A percentile compares a stretch with the other conserved stretches of the same genome.
Conservation (phyloP, 805 yeast genomes). For the Ogataea degrootiae region DNA sequence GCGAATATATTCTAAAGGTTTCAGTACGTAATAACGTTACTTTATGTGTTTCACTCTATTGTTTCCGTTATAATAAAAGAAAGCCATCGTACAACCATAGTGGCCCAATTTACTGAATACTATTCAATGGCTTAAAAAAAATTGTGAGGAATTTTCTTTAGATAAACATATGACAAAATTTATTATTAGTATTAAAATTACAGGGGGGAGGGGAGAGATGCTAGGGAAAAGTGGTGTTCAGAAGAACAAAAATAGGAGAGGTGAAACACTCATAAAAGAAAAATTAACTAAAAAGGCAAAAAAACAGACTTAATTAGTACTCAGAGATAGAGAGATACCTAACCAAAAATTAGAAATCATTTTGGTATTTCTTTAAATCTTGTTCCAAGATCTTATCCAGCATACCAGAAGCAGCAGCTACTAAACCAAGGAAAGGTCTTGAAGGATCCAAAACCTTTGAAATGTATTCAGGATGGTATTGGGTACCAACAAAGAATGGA, state of each 20-base stretch:
- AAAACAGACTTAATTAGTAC: neutral
- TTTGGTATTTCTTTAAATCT: constrained; percentile 26
- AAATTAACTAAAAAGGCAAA: neutral
- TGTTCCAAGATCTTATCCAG: constrained; percentile 58
- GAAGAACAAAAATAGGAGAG: neutral
- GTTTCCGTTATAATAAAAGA: too few species aligned
- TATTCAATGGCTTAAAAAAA: neutral
- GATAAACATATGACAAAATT: too few species aligned
- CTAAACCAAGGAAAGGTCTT: constrained; percentile 90
- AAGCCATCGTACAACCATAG: too few species aligned
- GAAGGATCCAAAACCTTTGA: constrained; percentile 97
- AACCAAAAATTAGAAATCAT: constrained; percentile 25
- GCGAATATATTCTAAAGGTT: too few species aligned
- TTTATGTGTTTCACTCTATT: too few species aligned
- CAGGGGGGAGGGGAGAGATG: neutral
- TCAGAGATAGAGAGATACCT: neutral
- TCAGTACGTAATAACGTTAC: too few species aligned
- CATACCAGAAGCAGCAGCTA: constrained; percentile 89
- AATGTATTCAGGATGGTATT: constrained; percentile 97
- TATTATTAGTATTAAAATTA: neutral
- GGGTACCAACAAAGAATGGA: constrained; percentile 91
- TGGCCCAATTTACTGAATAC: too few species aligned
- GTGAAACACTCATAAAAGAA: neutral
- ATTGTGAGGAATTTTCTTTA: too few species aligned
- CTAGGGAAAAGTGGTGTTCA: neutral